These are phyloP conservation scores for Colletotrichum liaoningense DNA, from an alignment of 2,329 filamentous ascomycete species.

Conservation along the genomic window DNA sequence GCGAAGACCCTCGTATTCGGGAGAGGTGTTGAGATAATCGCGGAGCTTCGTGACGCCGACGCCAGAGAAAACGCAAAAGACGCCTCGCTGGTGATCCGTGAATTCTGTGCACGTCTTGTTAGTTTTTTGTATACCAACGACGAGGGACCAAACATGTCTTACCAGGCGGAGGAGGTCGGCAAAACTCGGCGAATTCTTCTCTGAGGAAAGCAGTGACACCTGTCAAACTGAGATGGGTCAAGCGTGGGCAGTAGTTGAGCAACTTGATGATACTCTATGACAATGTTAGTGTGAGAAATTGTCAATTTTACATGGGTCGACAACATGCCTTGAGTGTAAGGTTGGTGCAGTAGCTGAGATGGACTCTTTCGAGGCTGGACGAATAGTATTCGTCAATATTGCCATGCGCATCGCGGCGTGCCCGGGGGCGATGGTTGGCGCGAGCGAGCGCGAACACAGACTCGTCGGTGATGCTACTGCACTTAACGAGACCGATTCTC, in stretches of 20 bases:
- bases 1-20: constrained; percentile 58
- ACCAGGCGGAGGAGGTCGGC: constrained; percentile 84
- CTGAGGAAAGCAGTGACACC: constrained; percentile 92
- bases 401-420: constrained; percentile 60
- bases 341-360: constrained; percentile 93
- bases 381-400: constrained; percentile 65
- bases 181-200: constrained; percentile 86
- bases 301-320: neutral
- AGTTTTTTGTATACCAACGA: constrained; percentile 39
- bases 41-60: constrained; percentile 83
- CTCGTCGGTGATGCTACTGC: constrained; percentile 86
- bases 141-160: constrained; percentile 41
- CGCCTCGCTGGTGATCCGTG: constrained; percentile 91
- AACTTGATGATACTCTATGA: constrained; percentile 86
- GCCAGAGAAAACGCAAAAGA: constrained; percentile 98
- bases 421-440: constrained; percentile 67
- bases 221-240: constrained; percentile 95
- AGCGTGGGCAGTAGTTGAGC: constrained; percentile 88
- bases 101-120: constrained; percentile 74
- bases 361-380: constrained; percentile 87
- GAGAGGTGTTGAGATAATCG: constrained; percentile 75
- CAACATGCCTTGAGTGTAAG: constrained; percentile 80
- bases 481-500: constrained; percentile 95
- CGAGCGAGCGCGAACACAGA: constrained; percentile 88
- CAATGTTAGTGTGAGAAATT: constrained; percentile 5